These are phyloP conservation scores for Xylariales sp. DNA, from an alignment of 2,329 filamentous ascomycete species.

Conservation along the genomic window DNA sequence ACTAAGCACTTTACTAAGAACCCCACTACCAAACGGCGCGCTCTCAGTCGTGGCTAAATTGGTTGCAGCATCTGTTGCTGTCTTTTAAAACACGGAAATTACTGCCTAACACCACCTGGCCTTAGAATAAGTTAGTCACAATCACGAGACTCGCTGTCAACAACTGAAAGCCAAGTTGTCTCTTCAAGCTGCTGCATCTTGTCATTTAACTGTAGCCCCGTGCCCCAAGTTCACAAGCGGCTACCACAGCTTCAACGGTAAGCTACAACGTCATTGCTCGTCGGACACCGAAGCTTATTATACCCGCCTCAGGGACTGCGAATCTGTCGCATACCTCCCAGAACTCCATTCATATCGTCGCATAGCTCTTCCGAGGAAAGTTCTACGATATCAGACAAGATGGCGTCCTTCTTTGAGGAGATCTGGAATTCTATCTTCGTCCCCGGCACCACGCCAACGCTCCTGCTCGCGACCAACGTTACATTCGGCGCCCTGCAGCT, in stretches of 20 bases:
- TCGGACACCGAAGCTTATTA: background rate
- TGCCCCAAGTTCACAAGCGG: background rate
- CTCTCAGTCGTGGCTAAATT: constrained; percentile 7
- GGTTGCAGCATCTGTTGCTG: constrained; percentile 4
- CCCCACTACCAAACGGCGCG: background rate
- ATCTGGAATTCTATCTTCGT: constrained; percentile 94
- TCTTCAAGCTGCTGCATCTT: background rate
- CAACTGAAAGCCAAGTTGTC: background rate
- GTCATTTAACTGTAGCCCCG: background rate
- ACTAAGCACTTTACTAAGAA: too few relatives aligned
- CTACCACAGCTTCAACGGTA: background rate
- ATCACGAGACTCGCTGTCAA: background rate
- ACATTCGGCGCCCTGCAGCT: constrained; percentile 82
- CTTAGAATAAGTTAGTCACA: constrained; percentile 3
- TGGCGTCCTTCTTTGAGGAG: constrained; percentile 63
- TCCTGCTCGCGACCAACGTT: constrained; percentile 84
- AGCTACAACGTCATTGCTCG: background rate
- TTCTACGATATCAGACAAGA: constrained; percentile 24
- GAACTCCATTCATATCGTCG: constrained; percentile 13
- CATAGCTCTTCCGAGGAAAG: constrained; percentile 12
- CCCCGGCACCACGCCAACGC: constrained; percentile 80
- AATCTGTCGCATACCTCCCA: constrained; percentile 16
- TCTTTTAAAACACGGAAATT: constrained; percentile 1
- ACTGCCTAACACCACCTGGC: constrained; percentile 9
- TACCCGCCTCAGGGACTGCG: background rate